Percentiles rank a stretch among this genome's conserved stretches.
Evolutionary conservation across 768 basidiomycete genomes (phyloP).

Genomic region (Lentinula detonsa): DNA sequence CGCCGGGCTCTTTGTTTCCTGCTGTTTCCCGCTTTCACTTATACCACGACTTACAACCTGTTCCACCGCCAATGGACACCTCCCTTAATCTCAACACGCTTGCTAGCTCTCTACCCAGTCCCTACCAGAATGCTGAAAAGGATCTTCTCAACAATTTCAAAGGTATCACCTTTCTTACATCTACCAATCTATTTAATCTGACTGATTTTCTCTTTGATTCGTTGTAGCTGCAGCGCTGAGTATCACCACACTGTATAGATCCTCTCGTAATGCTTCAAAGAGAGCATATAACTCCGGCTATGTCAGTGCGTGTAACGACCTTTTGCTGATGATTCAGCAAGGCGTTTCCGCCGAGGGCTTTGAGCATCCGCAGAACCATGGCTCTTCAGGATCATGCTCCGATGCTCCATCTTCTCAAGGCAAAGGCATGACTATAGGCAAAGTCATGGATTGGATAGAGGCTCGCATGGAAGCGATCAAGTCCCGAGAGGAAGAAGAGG

Average conservation of each 20-base stretch:
- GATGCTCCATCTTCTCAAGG: constrained; percentile 21
- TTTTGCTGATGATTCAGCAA: constrained; percentile 78
- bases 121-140: constrained; percentile 75
- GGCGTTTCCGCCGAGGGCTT: constrained; percentile 62
- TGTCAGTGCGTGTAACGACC: constrained; percentile 71
- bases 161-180: constrained; percentile 35
- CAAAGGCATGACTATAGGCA: constrained; percentile 67
- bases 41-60: neutral
- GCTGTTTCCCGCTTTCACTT: neutral
- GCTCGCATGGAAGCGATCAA: constrained; percentile 73
- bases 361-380: constrained; percentile 28
- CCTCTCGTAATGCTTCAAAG: constrained; percentile 71
- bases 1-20: neutral
- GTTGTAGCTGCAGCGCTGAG: constrained; percentile 70
- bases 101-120: constrained; percentile 64
- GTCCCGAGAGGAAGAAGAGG: constrained; percentile 73
- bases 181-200: constrained; percentile 11
- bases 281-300: constrained; percentile 80
- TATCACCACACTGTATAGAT: constrained; percentile 80
- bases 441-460: constrained; percentile 83
- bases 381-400: constrained; percentile 25
- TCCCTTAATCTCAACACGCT: constrained; percentile 77
- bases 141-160: constrained; percentile 78
- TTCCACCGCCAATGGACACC: neutral
- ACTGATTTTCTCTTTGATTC: neutral